Base-by-base conservation (phyloP, 345 rosid species). In the Balakata baccata region DNA sequence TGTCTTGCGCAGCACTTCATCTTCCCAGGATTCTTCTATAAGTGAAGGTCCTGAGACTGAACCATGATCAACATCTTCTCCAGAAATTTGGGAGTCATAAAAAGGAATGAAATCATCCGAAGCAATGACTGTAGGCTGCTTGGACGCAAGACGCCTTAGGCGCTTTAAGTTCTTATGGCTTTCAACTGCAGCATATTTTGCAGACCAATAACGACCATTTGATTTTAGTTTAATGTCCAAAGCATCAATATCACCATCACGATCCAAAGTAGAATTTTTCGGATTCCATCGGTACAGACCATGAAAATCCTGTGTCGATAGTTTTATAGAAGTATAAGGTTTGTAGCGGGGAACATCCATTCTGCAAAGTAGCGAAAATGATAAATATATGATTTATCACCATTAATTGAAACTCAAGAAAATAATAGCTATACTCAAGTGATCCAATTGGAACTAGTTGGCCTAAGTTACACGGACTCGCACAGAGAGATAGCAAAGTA, bases 21-120 rank as follows among this genome's bases (percentile, higher is more conserved):
- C 99, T 68, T 95, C 99, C 98, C 99, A 95, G 5, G 99, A 95
- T 80, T 87, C 93, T 85, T 85, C 97, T 41, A 88, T 39, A 73
- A 78, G 16, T 56, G 80, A 78, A 60, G 81, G 66, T 37, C 68
- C 79, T 16, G 79, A 51, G 11, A 61, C 39, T 5, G 81, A 77
- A 80, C 74, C 69, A 22, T 57, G 75, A 73, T 79, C 85, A 20
- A 53, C 81, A 58, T 51, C 69, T 37, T 80, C 89, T 68, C 22
- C 68, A 5, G 78, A 81, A 41, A 79, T 46, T 63, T 83, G 74
- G 22, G 53, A 41, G 46, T 85, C 92, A 25, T 64, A 78, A 56
- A 94, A 80, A 39, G 98, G 94, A 81, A 90, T 87, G 74, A 92
- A 94, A 75, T 81, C 81, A 64, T 77, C 86, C 12, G 74, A 77